Evolutionary conservation across 1,284 basidiomycete genomes (phyloP).

Genomic region (Trichosporon inkin): DNA sequence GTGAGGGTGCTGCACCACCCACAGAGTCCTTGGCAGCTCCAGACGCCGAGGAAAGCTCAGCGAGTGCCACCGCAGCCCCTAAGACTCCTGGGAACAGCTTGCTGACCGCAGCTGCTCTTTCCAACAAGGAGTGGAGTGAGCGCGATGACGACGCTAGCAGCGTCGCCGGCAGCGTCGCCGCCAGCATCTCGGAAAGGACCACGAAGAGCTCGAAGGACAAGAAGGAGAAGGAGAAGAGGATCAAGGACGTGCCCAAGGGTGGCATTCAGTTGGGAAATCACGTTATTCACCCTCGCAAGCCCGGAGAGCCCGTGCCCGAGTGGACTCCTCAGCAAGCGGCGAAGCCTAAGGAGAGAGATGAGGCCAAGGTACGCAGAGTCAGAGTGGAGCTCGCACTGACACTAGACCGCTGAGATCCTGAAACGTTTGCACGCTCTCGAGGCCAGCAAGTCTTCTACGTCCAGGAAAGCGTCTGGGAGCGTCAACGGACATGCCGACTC

Average conservation of each 20-base stretch:
- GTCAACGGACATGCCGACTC: background rate
- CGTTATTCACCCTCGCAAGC: constrained; percentile 4
- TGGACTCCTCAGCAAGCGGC: constrained; percentile 2
- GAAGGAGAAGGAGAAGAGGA: constrained; percentile 7
- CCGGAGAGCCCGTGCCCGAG: constrained; percentile 1
- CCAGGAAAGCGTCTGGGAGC: background rate
- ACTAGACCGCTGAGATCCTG: background rate
- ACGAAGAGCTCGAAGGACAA: background rate
- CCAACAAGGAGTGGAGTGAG: constrained; percentile 6
- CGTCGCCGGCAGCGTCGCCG: constrained; percentile 1
- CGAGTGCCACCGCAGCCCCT: background rate
- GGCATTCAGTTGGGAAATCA: constrained; percentile 1
- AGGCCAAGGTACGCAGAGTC: background rate
- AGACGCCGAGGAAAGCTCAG: background rate
- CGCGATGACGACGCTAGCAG: constrained; percentile 5
- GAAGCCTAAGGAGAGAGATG: background rate
- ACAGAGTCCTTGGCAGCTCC: background rate
- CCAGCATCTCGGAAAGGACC: background rate
- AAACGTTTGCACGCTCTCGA: background rate
- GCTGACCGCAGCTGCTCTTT: background rate
- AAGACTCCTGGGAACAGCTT: background rate
- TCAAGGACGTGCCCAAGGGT: background rate
- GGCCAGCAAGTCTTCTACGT: background rate
- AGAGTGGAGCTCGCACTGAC: background rate
- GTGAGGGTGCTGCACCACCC: background rate